Percentiles rank a stretch among this genome's conserved stretches.
Conservation (phyloP, 768 basidiomycete species). For the Lyophyllum decastes region DNA sequence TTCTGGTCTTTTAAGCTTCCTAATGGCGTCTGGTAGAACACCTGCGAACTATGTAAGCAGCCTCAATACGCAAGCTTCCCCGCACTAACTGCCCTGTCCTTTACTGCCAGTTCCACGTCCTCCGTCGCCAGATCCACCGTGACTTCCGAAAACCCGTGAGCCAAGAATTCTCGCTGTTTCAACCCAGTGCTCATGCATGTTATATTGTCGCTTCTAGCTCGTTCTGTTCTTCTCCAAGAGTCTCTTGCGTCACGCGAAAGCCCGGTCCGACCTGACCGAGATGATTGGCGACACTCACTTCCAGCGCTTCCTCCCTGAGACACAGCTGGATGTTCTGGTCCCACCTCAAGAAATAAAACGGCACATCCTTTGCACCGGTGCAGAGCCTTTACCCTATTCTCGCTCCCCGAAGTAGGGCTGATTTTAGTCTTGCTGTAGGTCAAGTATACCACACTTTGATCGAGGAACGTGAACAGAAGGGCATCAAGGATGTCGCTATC, state of each 20-base stretch:
- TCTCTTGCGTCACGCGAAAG: constrained; percentile 91
- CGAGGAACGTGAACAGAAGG: constrained; percentile 87
- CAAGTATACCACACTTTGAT: constrained; percentile 93
- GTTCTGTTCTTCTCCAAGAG: constrained; percentile 97
- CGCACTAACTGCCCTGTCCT: constrained; percentile 8
- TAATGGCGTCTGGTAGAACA: constrained; percentile 53
- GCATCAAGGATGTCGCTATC: constrained; percentile 92
- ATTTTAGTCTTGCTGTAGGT: constrained; percentile 41
- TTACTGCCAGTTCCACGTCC: constrained; percentile 79
- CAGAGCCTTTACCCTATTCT: constrained; percentile 3
- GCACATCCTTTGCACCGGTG: constrained; percentile 88
- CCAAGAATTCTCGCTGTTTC: background rate
- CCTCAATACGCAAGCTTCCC: background rate
- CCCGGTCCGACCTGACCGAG: constrained; percentile 83
- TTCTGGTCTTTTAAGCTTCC: constrained; percentile 11
- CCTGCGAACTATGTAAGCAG: constrained; percentile 86
- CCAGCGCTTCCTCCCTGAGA: constrained; percentile 91
- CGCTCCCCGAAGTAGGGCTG: background rate
- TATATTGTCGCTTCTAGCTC: constrained; percentile 53
- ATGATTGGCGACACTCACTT: constrained; percentile 90
- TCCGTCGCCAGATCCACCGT: constrained; percentile 94
- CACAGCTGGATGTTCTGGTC: constrained; percentile 68
- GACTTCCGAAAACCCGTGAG: constrained; percentile 96
- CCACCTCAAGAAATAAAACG: constrained; percentile 85
- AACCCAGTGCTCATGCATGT: background rate